A percentile compares a stretch with the other conserved stretches of the same genome.
phyloP scores from a whole-genome alignment of 208 protist genomes.

The Trichomonas gallinae region DNA sequence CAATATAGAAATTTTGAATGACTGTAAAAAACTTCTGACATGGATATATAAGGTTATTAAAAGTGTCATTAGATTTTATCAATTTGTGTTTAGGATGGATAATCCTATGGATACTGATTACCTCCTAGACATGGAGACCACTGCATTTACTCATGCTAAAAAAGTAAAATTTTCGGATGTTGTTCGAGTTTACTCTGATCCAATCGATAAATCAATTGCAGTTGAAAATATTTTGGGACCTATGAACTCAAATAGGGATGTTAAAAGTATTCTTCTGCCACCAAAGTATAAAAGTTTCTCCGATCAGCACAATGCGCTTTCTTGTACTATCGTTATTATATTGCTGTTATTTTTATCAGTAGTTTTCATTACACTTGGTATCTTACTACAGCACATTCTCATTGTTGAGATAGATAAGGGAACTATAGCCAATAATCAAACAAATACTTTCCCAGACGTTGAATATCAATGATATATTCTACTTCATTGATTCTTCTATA shows the following conservation, averaged over 20 bases:
- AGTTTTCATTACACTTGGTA: background rate
- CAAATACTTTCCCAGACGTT: no score
- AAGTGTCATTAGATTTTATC: no score
- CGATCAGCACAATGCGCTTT: background rate
- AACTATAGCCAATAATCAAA: background rate
- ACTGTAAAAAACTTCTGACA: no score
- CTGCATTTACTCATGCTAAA: background rate
- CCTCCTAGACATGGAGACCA: background rate
- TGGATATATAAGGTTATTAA: no score
- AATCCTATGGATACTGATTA: background rate
- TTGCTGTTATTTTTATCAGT: background rate
- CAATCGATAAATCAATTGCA: background rate
- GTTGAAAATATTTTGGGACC: background rate
- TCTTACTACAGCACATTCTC: background rate
- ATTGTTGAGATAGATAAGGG: background rate
- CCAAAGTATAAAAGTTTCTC: background rate
- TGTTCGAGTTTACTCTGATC: background rate
- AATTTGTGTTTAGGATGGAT: background rate
- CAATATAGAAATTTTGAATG: no score
- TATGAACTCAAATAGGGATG: background rate
- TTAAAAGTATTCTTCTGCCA: background rate
- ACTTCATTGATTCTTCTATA: no score
- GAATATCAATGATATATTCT: no score
- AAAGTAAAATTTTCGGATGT: background rate
- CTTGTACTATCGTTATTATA: background rate